Conservation (phyloP, 2,329 filamentous ascomycete genomes). For the Diplocarpon mali region DNA sequence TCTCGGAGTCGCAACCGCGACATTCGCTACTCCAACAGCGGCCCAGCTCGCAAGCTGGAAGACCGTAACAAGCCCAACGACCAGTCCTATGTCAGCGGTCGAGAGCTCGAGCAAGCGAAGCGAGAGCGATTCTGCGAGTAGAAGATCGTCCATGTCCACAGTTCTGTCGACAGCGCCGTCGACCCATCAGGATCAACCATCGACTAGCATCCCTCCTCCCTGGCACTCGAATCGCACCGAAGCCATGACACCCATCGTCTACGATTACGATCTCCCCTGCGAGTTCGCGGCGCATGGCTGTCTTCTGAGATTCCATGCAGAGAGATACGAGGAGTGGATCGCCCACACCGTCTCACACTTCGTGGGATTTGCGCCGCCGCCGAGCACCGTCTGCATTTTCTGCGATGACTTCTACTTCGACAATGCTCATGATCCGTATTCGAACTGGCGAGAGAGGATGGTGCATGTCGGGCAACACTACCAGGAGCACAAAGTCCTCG, state of each 20-base stretch:
- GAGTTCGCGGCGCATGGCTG: slow-evolving; percentile 28
- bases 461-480: slow-evolving; percentile 37
- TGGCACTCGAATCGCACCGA: background rate
- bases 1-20: background rate
- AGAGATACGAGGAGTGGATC: slow-evolving; percentile 35
- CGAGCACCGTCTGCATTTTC: slow-evolving; percentile 37
- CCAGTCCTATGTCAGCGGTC: background rate
- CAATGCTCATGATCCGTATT: slow-evolving; percentile 3
- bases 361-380: slow-evolving; percentile 26
- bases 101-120: background rate
- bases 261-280: slow-evolving; percentile 18
- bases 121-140: background rate
- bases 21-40: background rate
- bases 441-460: slow-evolving; percentile 32
- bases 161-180: slow-evolving; percentile 2
- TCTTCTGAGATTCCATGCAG: slow-evolving; percentile 27
- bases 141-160: background rate
- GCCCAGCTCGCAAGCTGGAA: background rate
- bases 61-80: background rate
- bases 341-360: slow-evolving; percentile 34
- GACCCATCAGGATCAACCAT: background rate
- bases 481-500: slow-evolving; percentile 15
- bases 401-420: slow-evolving; percentile 29
- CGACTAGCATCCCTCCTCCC: background rate
- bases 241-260: slow-evolving; percentile 1